Base-by-base conservation (phyloP, 495 filamentous ascomycete genomes). In the Daldinia bambusicola region DNA sequence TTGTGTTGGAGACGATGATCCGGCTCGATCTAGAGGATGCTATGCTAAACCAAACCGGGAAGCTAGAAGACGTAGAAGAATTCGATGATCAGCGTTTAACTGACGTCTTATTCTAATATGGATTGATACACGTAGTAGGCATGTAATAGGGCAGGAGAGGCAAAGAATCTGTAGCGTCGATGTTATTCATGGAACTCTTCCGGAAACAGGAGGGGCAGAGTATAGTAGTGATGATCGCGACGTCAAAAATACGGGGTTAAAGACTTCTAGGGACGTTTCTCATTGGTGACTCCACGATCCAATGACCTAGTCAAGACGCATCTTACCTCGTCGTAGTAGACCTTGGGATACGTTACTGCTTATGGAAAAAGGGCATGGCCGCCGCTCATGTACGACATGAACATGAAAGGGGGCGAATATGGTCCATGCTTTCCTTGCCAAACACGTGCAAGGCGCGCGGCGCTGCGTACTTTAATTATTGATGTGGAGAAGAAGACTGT, bases 251-350 rank as follows among this genome's bases (percentile, higher is more conserved):
- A 55, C 65, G 50, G 59, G 65, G 70, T 72, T 32, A 1, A 43
- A 30, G 51, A 52, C 43, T 41, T 41, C 36, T 31, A 62, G 41
- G 56, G 48, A 45, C 43, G 55, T 68, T 61, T 43, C 30, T 57
- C 30, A 60, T 66, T 69, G 70, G 66, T 52, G 70, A 69, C 66
- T 66, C 70, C 70, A 66, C 70, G 65, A 72, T 63, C 70, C 61
- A 73, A 73, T 69, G 70, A 66, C 40, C 37, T 57, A 69, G 66
- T 61, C 52, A 65, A 73, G 66, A 66, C 56, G 66, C 61, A 69
- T 55, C 43, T 61, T 60, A 34, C 57, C 45, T 66, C 40, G 20
- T 32, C 51, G 37, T 55, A 62, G 37, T 45, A 62, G 55, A 69
- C 68, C 52, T 69, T 52, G 52, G 36, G 14, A 68, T 65, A 57